Conservation (phyloP, 1,284 basidiomycete genomes). For the Tetrapyrgos nigripes region DNA sequence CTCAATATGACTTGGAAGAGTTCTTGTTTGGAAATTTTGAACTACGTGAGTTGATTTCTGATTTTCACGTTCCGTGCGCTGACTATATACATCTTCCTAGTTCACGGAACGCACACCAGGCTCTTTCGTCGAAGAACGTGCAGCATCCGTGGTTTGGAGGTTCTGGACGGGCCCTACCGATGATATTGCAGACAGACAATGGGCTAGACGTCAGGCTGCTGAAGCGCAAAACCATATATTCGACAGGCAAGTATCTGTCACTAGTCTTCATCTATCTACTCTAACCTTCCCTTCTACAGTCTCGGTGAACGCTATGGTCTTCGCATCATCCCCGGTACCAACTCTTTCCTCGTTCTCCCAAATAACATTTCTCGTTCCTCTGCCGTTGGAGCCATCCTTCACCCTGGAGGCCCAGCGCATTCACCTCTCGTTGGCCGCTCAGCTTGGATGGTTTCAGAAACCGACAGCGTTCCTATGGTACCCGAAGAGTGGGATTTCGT, state of each 20-base stretch:
- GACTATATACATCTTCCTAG: constrained; percentile 42
- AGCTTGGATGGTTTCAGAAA: constrained; percentile 37
- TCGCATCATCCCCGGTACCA: constrained; percentile 79
- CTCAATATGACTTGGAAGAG: constrained; percentile 83
- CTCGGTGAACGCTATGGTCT: constrained; percentile 83
- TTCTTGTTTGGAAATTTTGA: constrained; percentile 80
- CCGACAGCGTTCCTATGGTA: constrained; percentile 28
- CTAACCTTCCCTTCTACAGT: constrained; percentile 39
- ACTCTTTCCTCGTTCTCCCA: constrained; percentile 84
- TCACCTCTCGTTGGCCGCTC: constrained; percentile 50
- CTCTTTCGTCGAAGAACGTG: constrained; percentile 85
- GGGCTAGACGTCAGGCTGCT: constrained; percentile 86
- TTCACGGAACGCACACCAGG: constrained; percentile 90
- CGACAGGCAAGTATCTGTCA: constrained; percentile 55
- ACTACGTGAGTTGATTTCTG: constrained; percentile 63
- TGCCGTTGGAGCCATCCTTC: constrained; percentile 78
- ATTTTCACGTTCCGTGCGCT: neutral
- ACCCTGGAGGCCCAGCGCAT: constrained; percentile 68
- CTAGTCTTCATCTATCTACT: neutral
- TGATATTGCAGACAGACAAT: constrained; percentile 65
- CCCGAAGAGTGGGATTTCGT: constrained; percentile 64
- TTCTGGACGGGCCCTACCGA: constrained; percentile 70
- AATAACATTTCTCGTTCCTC: constrained; percentile 84
- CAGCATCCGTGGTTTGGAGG: constrained; percentile 74
- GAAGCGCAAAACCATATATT: constrained; percentile 93